Percentiles rank a stretch among this genome's conserved stretches.
Evolutionary conservation across 2,329 filamentous ascomycete species (phyloP).

Genomic region (Epichloe aotearoae): DNA sequence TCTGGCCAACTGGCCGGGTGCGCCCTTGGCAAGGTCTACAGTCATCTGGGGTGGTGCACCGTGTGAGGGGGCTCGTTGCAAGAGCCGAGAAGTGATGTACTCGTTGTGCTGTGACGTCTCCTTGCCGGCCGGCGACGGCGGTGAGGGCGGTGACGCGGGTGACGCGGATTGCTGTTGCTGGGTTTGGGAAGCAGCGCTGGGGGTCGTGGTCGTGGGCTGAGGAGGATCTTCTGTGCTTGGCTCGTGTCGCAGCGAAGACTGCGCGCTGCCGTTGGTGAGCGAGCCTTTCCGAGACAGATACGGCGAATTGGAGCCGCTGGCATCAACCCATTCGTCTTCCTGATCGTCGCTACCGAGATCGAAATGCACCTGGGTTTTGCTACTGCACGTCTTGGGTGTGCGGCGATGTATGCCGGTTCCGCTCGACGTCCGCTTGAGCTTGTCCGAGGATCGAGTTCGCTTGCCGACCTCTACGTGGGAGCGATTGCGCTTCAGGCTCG

Average conservation of each 20-base stretch:
- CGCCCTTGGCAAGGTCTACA: conserved; percentile 33
- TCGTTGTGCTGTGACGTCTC: conserved; percentile 42
- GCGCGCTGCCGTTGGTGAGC: conserved; percentile 31
- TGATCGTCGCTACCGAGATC: conserved; percentile 41
- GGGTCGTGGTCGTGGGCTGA: conserved; percentile 23
- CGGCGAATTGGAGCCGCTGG: conserved; percentile 49
- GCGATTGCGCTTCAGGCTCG: conserved; percentile 45
- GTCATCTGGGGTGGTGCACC: conserved; percentile 54
- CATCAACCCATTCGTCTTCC: conserved; percentile 53
- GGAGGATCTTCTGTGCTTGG: conserved; percentile 21
- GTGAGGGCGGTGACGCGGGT: background rate
- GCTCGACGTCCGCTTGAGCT: conserved; percentile 39
- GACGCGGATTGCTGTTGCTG: background rate
- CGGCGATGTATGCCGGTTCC: conserved; percentile 32
- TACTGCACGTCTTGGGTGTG: conserved; percentile 27
- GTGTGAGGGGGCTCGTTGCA: conserved; percentile 50
- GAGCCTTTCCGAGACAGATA: conserved; percentile 35
- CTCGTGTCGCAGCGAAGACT: conserved; percentile 29
- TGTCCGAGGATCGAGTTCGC: conserved; percentile 35
- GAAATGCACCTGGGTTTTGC: conserved; percentile 46
- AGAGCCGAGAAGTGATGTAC: conserved; percentile 52
- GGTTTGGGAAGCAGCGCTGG: conserved; percentile 13
- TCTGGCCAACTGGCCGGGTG: conserved; percentile 23
- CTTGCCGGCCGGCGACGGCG: conserved; percentile 19
- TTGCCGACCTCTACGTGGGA: conserved; percentile 44